Base-by-base conservation (phyloP, 371 early-diverging fungal species). In the Mortierella polycephala region DNA sequence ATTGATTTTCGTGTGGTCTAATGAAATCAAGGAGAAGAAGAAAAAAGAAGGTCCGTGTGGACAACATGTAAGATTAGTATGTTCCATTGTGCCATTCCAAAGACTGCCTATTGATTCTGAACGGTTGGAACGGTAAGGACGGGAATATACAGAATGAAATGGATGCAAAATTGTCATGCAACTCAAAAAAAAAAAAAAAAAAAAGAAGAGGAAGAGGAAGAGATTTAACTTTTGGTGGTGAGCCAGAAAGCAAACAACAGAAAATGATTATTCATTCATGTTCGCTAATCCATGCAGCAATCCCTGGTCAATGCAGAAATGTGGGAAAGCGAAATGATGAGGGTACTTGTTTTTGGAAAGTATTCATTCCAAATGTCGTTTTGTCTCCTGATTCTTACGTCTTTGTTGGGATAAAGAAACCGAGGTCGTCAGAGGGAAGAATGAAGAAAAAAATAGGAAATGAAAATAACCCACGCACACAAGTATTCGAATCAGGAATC, bases 401-500 rank as follows among this genome's bases (percentile, higher is more conserved):
- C 21, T 47, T 47, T 47, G 18, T 51, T 51, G 20, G 18, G 16
- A 20, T 51, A 13, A 49, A n/a, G 16, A 21, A 60, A 45, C n/a
- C 20, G 45, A 58, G 49, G 67, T 40, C 57, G 62, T 57, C 30
- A 59, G 59, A 66, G 42, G 57, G 57, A 23, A 49, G 37, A 47
- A 39, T 40, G 37, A 61, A 52, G 40, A 21, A 50, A 66, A 60
- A 44, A 42, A n/a, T n/a, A n/a, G n/a, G n/a, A 37, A 46, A 46
- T 18, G 51, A 47, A 30, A 47, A 58, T 39, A 61, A 20, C 21
- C 30, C 30, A 30, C 1, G 62, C 18, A 37, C 51, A 49, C 55
- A 52, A 42, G 47, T 14, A 45, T 23, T 62, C 54, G 61, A 67
- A 67, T 71, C 72, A 64, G 56, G 66, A 12, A 60, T 55, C 57